Evolutionary conservation across 768 basidiomycete genomes (phyloP).

Genomic region (Lactarius indigo): DNA sequence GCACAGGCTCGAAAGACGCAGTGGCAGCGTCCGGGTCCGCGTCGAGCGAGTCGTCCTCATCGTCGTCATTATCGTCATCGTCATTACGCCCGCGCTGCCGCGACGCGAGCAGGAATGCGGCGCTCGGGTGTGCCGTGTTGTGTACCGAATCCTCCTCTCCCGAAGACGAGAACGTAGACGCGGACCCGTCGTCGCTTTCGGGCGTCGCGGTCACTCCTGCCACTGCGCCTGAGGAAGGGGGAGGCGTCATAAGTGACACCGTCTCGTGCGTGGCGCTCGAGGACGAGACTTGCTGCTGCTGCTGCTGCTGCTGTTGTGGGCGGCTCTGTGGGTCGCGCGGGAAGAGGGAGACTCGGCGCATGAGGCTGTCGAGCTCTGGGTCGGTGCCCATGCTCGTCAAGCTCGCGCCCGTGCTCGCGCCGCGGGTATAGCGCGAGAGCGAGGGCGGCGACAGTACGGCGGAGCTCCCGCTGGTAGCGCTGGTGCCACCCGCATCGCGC

Average conservation of each 20-base stretch:
- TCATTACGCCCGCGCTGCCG: slow-evolving; percentile 28
- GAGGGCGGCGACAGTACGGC: slow-evolving; percentile 69
- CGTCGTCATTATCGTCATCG: slow-evolving; percentile 15
- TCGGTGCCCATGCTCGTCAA: slow-evolving; percentile 36
- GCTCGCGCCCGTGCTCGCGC: slow-evolving; percentile 33
- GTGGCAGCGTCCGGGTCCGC: slow-evolving; percentile 39
- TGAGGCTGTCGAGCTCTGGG: slow-evolving; percentile 65
- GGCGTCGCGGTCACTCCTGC: slow-evolving; percentile 2
- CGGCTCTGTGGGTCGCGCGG: no score
- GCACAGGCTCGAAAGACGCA: slow-evolving; percentile 47
- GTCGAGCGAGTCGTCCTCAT: slow-evolving; percentile 34
- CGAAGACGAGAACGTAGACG: slow-evolving; percentile 53
- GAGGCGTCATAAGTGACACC: slow-evolving; percentile 28
- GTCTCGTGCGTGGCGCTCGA: slow-evolving; percentile 27
- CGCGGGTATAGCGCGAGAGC: slow-evolving; percentile 58
- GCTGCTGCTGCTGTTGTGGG: no score
- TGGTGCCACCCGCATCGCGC: slow-evolving; percentile 16
- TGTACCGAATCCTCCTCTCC: slow-evolving; percentile 50
- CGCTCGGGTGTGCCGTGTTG: slow-evolving; percentile 61
- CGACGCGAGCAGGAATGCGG: slow-evolving; percentile 65
- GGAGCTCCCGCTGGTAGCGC: slow-evolving; percentile 34
- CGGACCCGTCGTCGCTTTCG: slow-evolving; percentile 34
- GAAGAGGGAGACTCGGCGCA: slow-evolving; percentile 53
- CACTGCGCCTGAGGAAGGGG: slow-evolving; percentile 30
- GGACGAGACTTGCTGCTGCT: no score